phyloP scores from a whole-genome alignment of 2,329 filamentous ascomycete species.

The Fusarium sp. region DNA sequence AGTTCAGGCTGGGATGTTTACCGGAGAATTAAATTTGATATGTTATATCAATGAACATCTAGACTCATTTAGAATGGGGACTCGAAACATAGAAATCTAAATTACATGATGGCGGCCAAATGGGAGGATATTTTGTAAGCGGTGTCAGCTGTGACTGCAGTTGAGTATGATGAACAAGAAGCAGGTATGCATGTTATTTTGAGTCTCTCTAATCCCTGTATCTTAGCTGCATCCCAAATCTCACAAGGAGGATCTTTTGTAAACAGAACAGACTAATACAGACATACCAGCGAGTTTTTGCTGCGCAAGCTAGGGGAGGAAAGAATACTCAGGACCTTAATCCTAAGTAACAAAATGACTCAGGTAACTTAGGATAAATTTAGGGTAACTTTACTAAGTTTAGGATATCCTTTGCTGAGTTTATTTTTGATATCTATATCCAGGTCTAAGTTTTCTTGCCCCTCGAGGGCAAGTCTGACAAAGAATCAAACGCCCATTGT shows the following conservation, averaged over 20 bases:
- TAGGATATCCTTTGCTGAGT: too few relatives aligned
- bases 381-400: too few relatives aligned
- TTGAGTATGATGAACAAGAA: not conserved
- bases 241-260: not conserved
- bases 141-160: not conserved
- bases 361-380: too few relatives aligned
- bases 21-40: not conserved
- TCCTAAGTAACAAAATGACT: too few relatives aligned
- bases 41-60: not conserved
- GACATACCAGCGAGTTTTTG: not conserved
- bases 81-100: not conserved
- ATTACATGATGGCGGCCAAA: not conserved
- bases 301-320: not conserved
- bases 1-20: not conserved
- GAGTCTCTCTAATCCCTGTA: not conserved
- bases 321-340: too few relatives aligned
- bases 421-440: too few relatives aligned
- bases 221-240: not conserved
- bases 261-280: not conserved
- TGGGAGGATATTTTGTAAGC: not conserved
- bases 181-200: not conserved
- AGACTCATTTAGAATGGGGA: not conserved
- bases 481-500: not conserved
- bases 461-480: not conserved
- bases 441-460: too few relatives aligned